Conservation (phyloP, 2,329 filamentous ascomycete species). For the Penicillium oxalicum region DNA sequence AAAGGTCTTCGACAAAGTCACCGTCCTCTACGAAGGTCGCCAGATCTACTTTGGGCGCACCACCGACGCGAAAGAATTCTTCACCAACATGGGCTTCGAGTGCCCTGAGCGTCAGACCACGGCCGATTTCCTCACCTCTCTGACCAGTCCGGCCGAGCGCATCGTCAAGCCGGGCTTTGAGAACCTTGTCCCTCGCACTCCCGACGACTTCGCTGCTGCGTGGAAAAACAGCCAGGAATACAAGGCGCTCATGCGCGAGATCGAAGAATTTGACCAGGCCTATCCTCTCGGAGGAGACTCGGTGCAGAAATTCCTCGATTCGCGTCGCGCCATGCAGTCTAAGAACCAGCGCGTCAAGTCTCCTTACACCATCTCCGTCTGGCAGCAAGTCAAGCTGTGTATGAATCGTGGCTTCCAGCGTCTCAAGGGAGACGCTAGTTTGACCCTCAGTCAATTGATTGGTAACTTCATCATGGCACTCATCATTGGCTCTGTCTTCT, state of each 20-base stretch:
- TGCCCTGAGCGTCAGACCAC: conserved; percentile 65
- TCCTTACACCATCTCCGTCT: conserved; percentile 74
- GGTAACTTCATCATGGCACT: conserved; percentile 72
- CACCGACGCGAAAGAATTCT: conserved; percentile 56
- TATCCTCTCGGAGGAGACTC: conserved; percentile 41
- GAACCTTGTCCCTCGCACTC: conserved; percentile 57
- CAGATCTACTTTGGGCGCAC: conserved; percentile 72
- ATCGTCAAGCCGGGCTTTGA: conserved; percentile 55
- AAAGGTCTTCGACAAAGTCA: conserved; percentile 63
- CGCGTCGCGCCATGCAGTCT: conserved; percentile 40
- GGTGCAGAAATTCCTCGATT: conserved; percentile 36
- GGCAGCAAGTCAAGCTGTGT: conserved; percentile 71
- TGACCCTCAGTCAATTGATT: conserved; percentile 60
- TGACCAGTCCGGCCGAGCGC: conserved; percentile 61
- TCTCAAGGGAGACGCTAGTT: conserved; percentile 67
- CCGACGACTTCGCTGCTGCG: conserved; percentile 59
- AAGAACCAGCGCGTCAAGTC: conserved; percentile 57
- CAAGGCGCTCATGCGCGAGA: conserved; percentile 36
- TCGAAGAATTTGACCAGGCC: conserved; percentile 40
- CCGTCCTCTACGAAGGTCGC: conserved; percentile 67
- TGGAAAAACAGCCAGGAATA: conserved; percentile 53
- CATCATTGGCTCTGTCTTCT: conserved; percentile 76
- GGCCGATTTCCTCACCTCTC: conserved; percentile 64
- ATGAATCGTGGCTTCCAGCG: conserved; percentile 74
- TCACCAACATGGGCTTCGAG: conserved; percentile 63